These are phyloP conservation scores for Arachis monticola DNA, from an alignment of 331 rosid genomes.

Conservation along the genomic window DNA sequence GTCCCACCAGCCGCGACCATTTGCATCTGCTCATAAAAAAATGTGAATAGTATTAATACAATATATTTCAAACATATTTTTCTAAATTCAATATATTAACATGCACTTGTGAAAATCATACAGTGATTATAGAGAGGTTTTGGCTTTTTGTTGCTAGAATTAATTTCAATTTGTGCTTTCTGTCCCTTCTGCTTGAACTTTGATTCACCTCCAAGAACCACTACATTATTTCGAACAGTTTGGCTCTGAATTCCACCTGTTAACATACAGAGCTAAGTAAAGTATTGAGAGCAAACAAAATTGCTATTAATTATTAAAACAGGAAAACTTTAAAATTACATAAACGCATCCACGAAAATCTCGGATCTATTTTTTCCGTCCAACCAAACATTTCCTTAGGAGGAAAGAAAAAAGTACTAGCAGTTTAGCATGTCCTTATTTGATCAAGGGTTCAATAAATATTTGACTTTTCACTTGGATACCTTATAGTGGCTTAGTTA, in stretches of 20 bases:
- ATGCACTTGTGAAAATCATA: slow-evolving; percentile 43
- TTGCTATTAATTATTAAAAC: slow-evolving; percentile 17
- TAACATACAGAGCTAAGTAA: slow-evolving; percentile 24
- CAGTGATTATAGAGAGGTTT: slow-evolving; percentile 76
- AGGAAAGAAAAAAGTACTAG: neutral
- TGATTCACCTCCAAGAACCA: slow-evolving; percentile 72
- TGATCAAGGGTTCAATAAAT: slow-evolving; percentile 24
- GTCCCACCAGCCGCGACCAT: slow-evolving; percentile 95
- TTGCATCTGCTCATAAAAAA: slow-evolving; percentile 61
- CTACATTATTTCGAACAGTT: slow-evolving; percentile 47
- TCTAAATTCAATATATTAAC: neutral
- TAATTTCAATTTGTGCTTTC: slow-evolving; percentile 42
- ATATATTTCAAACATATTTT: slow-evolving; percentile 14
- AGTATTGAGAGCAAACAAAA: slow-evolving; percentile 24
- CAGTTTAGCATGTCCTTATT: slow-evolving; percentile 14
- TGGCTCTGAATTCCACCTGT: slow-evolving; percentile 50
- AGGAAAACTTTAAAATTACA: neutral
- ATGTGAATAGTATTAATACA: slow-evolving; percentile 11
- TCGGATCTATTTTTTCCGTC: too few relatives aligned
- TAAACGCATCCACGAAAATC: too few relatives aligned
- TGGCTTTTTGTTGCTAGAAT: slow-evolving; percentile 47
- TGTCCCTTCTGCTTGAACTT: slow-evolving; percentile 52
- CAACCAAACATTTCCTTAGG: too few relatives aligned
- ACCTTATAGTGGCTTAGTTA: slow-evolving; percentile 3
- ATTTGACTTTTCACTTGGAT: slow-evolving; percentile 10